Percentiles rank a stretch among this genome's conserved stretches.
These are phyloP conservation scores for Hymenotorrendiella dingleyae DNA, from an alignment of 2,329 filamentous ascomycete species.

Conservation along the genomic window DNA sequence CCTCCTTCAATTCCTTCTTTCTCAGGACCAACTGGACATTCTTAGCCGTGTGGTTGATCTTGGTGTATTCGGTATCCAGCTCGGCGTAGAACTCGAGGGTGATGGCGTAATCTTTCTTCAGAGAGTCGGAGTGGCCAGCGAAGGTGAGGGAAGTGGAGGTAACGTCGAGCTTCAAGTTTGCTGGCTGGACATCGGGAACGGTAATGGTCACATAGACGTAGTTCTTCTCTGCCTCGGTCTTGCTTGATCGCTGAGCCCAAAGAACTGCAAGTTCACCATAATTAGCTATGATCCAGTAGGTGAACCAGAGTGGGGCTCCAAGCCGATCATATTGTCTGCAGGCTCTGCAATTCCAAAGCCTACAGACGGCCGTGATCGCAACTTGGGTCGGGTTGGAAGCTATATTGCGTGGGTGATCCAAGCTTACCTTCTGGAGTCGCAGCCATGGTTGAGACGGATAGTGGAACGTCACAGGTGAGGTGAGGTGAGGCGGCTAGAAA, in stretches of 20 bases:
- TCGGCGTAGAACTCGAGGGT: slow-evolving; percentile 84
- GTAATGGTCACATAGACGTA: slow-evolving; percentile 89
- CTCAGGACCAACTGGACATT: slow-evolving; percentile 85
- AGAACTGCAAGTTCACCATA: slow-evolving; percentile 59
- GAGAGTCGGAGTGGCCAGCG: slow-evolving; percentile 72
- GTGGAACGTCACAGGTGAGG: not conserved
- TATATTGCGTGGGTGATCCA: slow-evolving; percentile 7
- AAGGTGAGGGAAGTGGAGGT: slow-evolving; percentile 73
- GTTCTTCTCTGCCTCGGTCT: slow-evolving; percentile 77
- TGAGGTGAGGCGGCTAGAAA: not conserved
- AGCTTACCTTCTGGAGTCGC: slow-evolving; percentile 29
- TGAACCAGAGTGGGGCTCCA: too few relatives aligned
- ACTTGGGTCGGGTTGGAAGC: too few relatives aligned
- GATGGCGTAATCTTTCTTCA: slow-evolving; percentile 82
- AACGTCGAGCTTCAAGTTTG: slow-evolving; percentile 75
- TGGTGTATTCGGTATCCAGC: slow-evolving; percentile 79
- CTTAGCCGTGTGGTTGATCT: slow-evolving; percentile 81
- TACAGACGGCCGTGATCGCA: too few relatives aligned
- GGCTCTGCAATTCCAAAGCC: not conserved
- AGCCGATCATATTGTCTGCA: too few relatives aligned
- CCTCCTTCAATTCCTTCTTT: slow-evolving; percentile 94
- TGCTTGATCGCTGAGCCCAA: slow-evolving; percentile 95
- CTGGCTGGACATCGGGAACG: slow-evolving; percentile 74
- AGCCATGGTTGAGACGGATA: slow-evolving; percentile 17
- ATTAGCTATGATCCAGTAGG: slow-evolving; percentile 13